Conservation (phyloP, 2,329 filamentous ascomycete species). For the Calonectria leucothoes region DNA sequence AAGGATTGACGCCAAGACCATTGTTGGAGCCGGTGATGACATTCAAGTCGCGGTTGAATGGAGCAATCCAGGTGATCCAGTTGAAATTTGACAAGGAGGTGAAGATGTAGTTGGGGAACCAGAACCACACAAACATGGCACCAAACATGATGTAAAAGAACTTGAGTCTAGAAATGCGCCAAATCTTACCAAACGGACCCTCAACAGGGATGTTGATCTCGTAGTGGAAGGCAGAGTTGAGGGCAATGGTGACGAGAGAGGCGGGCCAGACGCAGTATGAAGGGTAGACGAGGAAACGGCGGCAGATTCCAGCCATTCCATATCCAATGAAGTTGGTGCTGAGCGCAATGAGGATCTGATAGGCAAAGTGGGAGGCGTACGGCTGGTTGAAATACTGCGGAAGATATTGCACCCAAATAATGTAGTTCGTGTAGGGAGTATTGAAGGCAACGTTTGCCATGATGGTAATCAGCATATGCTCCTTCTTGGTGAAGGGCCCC, state of each 20-base stretch:
- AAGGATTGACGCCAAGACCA: constrained; percentile 58
- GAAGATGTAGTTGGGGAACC: constrained; percentile 68
- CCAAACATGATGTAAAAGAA: constrained; percentile 64
- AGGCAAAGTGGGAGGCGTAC: constrained; percentile 63
- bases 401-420: constrained; percentile 65
- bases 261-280: constrained; percentile 69
- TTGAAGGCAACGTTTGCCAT: constrained; percentile 71
- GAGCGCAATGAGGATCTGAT: constrained; percentile 66
- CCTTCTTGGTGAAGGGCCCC: constrained; percentile 68
- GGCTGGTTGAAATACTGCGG: constrained; percentile 66
- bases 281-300: constrained; percentile 67
- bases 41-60: constrained; percentile 55
- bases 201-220: constrained; percentile 53
- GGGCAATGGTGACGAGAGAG: constrained; percentile 64
- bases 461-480: constrained; percentile 71
- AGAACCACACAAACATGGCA: constrained; percentile 69
- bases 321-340: constrained; percentile 71
- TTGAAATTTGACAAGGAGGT: constrained; percentile 63
- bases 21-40: constrained; percentile 57
- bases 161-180: constrained; percentile 60
- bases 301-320: constrained; percentile 66
- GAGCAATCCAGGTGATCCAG: constrained; percentile 69
- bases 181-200: constrained; percentile 56
- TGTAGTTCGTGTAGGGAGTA: constrained; percentile 65
- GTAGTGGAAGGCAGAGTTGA: constrained; percentile 65